Evolutionary conservation across 768 basidiomycete genomes (phyloP).

Genomic region (Rhizopogon sp.): DNA sequence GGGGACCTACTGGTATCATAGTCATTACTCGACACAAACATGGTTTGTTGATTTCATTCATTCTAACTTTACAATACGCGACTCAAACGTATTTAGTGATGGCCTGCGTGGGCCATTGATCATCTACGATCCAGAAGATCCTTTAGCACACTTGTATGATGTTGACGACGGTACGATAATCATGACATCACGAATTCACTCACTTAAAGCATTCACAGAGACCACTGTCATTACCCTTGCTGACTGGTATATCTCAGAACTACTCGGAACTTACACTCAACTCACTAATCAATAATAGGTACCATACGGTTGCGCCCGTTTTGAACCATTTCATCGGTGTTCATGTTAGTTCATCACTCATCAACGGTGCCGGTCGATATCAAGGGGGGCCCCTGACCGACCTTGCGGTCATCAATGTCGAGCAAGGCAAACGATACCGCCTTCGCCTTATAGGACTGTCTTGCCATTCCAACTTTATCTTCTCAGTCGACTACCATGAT

Average conservation of each 20-base stretch:
- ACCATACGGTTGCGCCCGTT: constrained; percentile 7
- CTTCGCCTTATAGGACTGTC: constrained; percentile 30
- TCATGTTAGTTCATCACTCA: constrained; percentile 30
- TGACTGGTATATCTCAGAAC: constrained; percentile 26
- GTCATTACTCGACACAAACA: constrained; percentile 13
- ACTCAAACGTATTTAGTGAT: constrained; percentile 29
- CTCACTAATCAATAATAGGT: constrained; percentile 3
- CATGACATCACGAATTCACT: neutral
- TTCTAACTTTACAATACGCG: constrained; percentile 17
- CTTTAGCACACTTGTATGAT: constrained; percentile 10
- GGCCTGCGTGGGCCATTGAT: constrained; percentile 8
- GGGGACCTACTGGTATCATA: constrained; percentile 36
- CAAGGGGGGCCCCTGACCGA: constrained; percentile 22
- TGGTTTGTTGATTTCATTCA: neutral
- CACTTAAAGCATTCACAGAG: constrained; percentile 15
- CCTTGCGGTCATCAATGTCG: constrained; percentile 28
- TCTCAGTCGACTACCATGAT: constrained; percentile 36
- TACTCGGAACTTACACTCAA: neutral
- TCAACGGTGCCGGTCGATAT: constrained; percentile 48
- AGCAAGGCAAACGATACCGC: constrained; percentile 23
- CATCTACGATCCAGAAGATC: constrained; percentile 17
- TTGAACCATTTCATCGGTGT: constrained; percentile 4
- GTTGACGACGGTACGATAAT: constrained; percentile 12
- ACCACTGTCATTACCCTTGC: constrained; percentile 29
- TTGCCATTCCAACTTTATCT: constrained; percentile 34